phyloP scores from a whole-genome alignment of 2,329 filamentous ascomycete species.

The Penicillium aurantiogriseum region DNA sequence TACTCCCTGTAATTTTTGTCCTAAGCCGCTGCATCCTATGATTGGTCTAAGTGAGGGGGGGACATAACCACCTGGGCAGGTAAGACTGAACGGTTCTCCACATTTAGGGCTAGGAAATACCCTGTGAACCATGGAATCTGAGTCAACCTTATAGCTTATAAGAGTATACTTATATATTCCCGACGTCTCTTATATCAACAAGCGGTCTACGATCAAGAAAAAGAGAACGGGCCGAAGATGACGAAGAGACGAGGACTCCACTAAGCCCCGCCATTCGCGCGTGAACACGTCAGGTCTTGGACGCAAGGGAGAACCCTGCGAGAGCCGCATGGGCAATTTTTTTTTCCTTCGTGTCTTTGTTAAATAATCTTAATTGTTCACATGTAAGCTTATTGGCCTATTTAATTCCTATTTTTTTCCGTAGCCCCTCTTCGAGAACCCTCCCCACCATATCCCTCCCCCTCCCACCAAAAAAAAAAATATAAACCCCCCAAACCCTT shows the following conservation, averaged over 20 bases:
- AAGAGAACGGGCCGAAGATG: background rate
- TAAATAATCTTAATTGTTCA: conserved; percentile 12
- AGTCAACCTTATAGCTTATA: background rate
- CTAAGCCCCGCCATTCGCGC: conserved; percentile 26
- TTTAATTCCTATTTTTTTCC: background rate
- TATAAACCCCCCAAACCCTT: background rate
- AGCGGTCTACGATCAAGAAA: background rate
- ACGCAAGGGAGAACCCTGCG: conserved; percentile 14
- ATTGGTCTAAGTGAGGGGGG: background rate
- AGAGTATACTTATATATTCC: background rate
- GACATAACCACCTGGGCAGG: background rate
- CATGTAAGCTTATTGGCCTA: conserved; percentile 11
- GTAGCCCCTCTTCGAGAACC: background rate
- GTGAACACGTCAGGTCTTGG: conserved; percentile 26
- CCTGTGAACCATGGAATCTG: conserved; percentile 3
- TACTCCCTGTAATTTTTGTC: background rate
- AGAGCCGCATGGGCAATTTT: conserved; percentile 25
- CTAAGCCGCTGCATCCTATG: background rate
- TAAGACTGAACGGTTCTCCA: background rate
- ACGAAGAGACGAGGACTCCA: conserved; percentile 3
- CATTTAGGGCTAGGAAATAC: conserved; percentile 6
- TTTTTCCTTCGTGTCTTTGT: background rate
- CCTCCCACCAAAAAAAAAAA: background rate
- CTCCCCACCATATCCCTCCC: background rate
- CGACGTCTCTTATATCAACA: background rate